Base-by-base conservation (phyloP, 2,329 filamentous ascomycete species). In the Bipolaris sorokiniana region DNA sequence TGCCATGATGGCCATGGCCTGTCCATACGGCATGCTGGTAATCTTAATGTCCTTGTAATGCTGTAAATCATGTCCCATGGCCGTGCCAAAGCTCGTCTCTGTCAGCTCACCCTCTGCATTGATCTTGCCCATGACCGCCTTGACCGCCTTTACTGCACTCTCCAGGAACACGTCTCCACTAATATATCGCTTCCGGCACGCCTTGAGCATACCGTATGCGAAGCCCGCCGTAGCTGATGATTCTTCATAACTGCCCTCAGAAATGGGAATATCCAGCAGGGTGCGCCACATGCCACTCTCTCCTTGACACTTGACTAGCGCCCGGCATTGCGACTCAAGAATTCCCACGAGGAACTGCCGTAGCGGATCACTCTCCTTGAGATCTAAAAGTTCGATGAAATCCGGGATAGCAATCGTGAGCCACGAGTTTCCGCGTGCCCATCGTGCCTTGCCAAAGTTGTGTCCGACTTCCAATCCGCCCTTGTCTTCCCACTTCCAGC, bases 1-100 rank as follows among this genome's bases (percentile, higher is more conserved):
- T 0, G 89, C 87, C 87, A 93, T 92, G 61, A 92, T 91, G 0
- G 89, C 90, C 90, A 93, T 92, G 0, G 90, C 89, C 74, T 93
- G 90, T 0, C 90, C 90, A 67, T 93, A 93, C 6, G 90, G 90
- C 90, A 93, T 94, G 65, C 88, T 89, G 2, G 90, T 94, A 59
- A 88, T 77, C 1, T 87, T 83, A 56, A 94, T 92, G 61, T 90
- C 84, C 75, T 89, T 88, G 70, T 94, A 93, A 73, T 91, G 89
- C 76, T 92, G 85, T 70, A 92, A 74, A 55, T 84, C 83, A 62
- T 85, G 81, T 0, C 90, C 90, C 89, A 94, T 92, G 0, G 81
- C 88, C 0, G 90, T 94, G 0, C 90, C 90, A 69, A 93, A 94
- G 63, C 88, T 91, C 1, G 88, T 89, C 69, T 92, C 87, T 46